Base-by-base conservation (phyloP, 257 asterid species). In the Paraleonurus japonicus region DNA sequence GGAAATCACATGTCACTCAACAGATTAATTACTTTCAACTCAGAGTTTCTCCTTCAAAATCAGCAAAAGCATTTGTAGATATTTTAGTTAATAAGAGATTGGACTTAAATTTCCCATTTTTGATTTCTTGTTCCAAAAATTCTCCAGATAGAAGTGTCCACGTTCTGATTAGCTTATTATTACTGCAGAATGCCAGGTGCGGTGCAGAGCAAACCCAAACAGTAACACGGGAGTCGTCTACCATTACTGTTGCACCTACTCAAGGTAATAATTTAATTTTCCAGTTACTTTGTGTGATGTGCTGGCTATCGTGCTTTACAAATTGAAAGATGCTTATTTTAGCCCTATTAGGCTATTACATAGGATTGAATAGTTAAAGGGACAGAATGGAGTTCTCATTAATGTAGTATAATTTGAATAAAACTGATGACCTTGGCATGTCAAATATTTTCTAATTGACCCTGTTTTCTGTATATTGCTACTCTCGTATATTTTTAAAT, bases 171-270 rank as follows among this genome's bases (percentile, higher is more conserved):
- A 61, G 45, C 33, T 67, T 35, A 66, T 67, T 69, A 47, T 28
- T 48, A 72, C 50, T 79, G 79, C 85, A 92, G 98, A 92, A 69
- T 79, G 96, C 95, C 22, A 90, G 86, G 45, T 89, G 96, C 73
- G 85, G 88, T 28, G 90, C 88, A 26, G 96, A 85, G 75, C 60
- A 53, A 53, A 92, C 98, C 16, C 96, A 92, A 73, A 92, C 96
- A 32, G 89, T 92, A 41, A 90, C 96, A 2, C 88, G 96, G 32
- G 82, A 90, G 76, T 86, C 96, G 27, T 92, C 98, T 19, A 92
- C 96, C 57, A 86, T 92, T 71, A 90, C 96, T 22, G 90, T 92
- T 76, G 96, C 96, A 11, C 98, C 96, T 64, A 75, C 77, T 57
- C 95, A 87, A 85, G 96, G 98, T 90, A 75, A 43, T 33, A 11